Evolutionary conservation across 148 eudicot genomes (phyloP), one percentile per base, ranked within the genome.

Genomic region (Tetragonia tetragonoides): DNA sequence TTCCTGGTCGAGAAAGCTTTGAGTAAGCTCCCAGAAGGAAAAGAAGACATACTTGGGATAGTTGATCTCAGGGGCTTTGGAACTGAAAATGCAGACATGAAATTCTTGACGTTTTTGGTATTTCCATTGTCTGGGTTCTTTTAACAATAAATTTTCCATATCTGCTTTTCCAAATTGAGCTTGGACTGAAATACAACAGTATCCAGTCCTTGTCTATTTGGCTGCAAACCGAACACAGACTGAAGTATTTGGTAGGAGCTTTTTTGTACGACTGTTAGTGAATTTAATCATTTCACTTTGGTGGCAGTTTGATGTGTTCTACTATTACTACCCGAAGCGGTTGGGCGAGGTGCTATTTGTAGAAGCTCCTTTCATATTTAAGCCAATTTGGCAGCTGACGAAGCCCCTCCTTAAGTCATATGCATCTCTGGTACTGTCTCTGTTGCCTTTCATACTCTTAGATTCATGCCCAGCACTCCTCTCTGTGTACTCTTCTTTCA

Each of bases 281-380:
- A 39, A 46, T 24, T 47, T 68, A 57, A 7, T 71, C 38, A 24
- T 63, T 39, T 76, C 34, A 56, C 20, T 47, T 80, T 80, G 39
- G 82, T 78, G 77, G 86, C 97, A 95, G 99, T 91, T 95, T 84
- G 97, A 95, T 74, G 89, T 91, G n/a, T 91, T 91, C 75, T 92
- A 92, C 87, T 72, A 78, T 74, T 95, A 95, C 89, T 95, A 95
- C 80, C 99, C 99, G 23, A 87, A 77, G 84, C 84, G 97, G 71
- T 74, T 95, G 87, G 90, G 91, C 47, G 84, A 91, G 81, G 91
- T 95, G 64, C 88, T 95, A 16, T 89, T 95, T 83, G 97, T 95
- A 24, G 97, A 93, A 23, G 97, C 99, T 67, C 99, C 99, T 23
- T 95, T 93, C 71, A 82, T 95, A 51, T 95, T 95, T 70, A 85